phyloP scores from a whole-genome alignment of 192 early-diverging fungal species.

The Funneliformis geosporum region DNA sequence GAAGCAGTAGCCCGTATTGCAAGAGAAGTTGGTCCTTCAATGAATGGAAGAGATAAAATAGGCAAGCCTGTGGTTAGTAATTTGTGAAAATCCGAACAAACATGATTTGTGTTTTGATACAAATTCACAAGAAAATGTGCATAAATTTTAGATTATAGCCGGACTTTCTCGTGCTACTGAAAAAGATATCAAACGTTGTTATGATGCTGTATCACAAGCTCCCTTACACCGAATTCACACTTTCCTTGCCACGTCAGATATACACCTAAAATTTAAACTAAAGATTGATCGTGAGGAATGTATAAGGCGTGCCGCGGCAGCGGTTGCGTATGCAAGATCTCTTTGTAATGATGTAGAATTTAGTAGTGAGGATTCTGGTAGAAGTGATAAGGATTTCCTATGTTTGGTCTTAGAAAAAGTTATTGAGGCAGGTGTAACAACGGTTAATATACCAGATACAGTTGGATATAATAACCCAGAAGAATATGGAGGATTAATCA shows the following conservation, averaged over 20 bases:
- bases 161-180: constrained; percentile 85
- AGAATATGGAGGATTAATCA: constrained; percentile 87
- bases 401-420: constrained; percentile 79
- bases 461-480: constrained; percentile 94
- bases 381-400: constrained; percentile 88
- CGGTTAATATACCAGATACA: constrained; percentile 97
- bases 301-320: constrained; percentile 73
- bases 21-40: constrained; percentile 83
- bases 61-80: constrained; percentile 78
- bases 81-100: not conserved
- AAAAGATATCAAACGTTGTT: constrained; percentile 85
- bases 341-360: constrained; percentile 92
- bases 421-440: constrained; percentile 89
- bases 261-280: constrained; percentile 93
- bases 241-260: constrained; percentile 95
- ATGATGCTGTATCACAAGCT: constrained; percentile 85
- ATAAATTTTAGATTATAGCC: constrained; percentile 66
- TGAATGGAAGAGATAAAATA: constrained; percentile 74
- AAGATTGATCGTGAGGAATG: constrained; percentile 88
- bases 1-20: constrained; percentile 93
- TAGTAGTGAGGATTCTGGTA: constrained; percentile 91
- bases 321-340: constrained; percentile 77
- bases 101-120: not conserved
- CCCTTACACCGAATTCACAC: constrained; percentile 90
- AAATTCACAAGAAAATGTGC: not conserved